Evolutionary conservation across 2,329 filamentous ascomycete species (phyloP).

Genomic region (Penicillium sp.): DNA sequence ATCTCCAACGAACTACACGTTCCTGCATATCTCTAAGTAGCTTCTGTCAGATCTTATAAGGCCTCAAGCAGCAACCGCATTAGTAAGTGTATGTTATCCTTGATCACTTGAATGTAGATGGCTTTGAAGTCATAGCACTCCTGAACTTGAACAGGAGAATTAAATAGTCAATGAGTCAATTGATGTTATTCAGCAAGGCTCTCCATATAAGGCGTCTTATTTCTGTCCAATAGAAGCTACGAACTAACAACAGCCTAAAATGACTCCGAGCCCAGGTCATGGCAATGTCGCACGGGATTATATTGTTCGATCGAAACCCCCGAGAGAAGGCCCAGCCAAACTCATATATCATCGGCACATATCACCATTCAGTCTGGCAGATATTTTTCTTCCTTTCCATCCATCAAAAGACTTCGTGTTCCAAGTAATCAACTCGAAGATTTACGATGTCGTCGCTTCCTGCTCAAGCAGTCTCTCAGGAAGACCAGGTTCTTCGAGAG

Average conservation of each 20-base stretch:
- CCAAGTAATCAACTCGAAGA: not conserved
- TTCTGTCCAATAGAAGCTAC: not conserved
- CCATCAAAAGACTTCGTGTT: not conserved
- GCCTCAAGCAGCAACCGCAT: not conserved
- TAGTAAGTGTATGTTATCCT: not conserved
- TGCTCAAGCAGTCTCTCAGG: not conserved
- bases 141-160: not conserved
- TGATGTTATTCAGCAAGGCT: not conserved
- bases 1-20: not conserved
- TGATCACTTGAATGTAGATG: not conserved
- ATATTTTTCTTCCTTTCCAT: not conserved
- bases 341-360: not conserved
- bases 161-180: not conserved
- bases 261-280: not conserved
- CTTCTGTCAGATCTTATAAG: not conserved
- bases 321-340: not conserved
- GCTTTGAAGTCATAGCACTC: not conserved
- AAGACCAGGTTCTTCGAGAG: slow-evolving; percentile 22
- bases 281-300: not conserved
- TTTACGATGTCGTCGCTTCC: slow-evolving; percentile 9
- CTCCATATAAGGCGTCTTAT: too few species aligned
- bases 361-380: not conserved
- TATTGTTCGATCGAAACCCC: not conserved
- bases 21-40: not conserved
- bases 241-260: not conserved